Conservation (phyloP, 2,329 filamentous ascomycete species). For the Cladosporium sp. region DNA sequence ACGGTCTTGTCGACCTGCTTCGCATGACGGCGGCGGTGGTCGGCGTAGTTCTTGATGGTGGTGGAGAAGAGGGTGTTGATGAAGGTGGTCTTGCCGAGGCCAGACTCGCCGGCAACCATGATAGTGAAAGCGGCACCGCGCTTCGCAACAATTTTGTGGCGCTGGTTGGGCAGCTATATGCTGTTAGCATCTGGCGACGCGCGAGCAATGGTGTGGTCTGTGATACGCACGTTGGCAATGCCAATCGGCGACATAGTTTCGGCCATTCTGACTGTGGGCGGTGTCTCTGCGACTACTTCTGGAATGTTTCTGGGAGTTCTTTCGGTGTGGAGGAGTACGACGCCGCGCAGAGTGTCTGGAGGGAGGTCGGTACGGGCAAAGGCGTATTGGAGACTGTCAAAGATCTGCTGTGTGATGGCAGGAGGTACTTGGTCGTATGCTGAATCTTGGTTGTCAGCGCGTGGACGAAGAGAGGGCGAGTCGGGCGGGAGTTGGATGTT, state of each 20-base stretch:
- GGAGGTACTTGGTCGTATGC: neutral
- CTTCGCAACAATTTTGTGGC: slow-evolving; percentile 72
- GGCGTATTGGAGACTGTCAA: neutral
- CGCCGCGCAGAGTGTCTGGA: slow-evolving; percentile 4
- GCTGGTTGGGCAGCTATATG: slow-evolving; percentile 66
- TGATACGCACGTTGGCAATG: slow-evolving; percentile 67
- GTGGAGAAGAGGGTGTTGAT: slow-evolving; percentile 99
- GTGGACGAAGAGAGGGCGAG: slow-evolving; percentile 1
- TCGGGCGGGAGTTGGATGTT: neutral
- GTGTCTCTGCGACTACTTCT: neutral
- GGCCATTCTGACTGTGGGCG: slow-evolving; percentile 50
- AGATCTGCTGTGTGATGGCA: neutral
- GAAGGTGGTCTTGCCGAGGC: slow-evolving; percentile 98
- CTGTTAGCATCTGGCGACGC: slow-evolving; percentile 9
- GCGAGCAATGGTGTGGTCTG: neutral
- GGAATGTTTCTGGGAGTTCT: neutral
- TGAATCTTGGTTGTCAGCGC: slow-evolving; percentile 3
- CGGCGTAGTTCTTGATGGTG: slow-evolving; percentile 99
- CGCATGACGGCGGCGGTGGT: slow-evolving; percentile 98
- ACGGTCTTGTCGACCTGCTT: slow-evolving; percentile 99
- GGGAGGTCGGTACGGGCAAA: neutral
- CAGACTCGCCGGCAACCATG: slow-evolving; percentile 99
- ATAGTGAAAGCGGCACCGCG: slow-evolving; percentile 98
- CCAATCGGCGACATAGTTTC: slow-evolving; percentile 68
- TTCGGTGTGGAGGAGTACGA: slow-evolving; percentile 1